phyloP scores from a whole-genome alignment of 2,329 filamentous ascomycete species.

The Trichoderma lentiforme region DNA sequence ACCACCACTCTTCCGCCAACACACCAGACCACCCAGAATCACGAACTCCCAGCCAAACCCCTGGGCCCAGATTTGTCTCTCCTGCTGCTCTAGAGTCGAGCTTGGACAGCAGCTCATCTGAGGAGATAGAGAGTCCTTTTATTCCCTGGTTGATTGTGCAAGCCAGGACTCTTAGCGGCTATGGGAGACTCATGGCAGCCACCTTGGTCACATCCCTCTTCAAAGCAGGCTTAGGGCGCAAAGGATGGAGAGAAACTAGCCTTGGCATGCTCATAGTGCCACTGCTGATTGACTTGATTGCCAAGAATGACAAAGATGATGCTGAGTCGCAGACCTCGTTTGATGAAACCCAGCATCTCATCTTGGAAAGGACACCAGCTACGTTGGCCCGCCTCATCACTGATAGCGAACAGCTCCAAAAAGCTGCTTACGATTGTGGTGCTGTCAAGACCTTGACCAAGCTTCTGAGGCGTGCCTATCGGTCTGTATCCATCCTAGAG shows the following conservation, averaged over 20 bases:
- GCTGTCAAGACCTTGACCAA: slow-evolving; percentile 46
- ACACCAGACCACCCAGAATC: slow-evolving; percentile 28
- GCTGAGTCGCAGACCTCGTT: slow-evolving; percentile 37
- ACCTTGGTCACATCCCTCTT: slow-evolving; percentile 67
- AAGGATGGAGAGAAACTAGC: slow-evolving; percentile 56
- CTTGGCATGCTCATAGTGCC: slow-evolving; percentile 68
- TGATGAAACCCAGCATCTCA: slow-evolving; percentile 33
- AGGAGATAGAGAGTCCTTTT: slow-evolving; percentile 66
- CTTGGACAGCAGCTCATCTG: slow-evolving; percentile 39
- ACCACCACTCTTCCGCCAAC: slow-evolving; percentile 26
- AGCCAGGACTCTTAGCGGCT: slow-evolving; percentile 54
- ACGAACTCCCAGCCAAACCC: slow-evolving; percentile 29
- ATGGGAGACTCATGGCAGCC: slow-evolving; percentile 64
- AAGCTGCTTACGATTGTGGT: slow-evolving; percentile 68
- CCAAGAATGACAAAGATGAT: slow-evolving; percentile 44
- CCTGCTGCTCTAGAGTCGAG: slow-evolving; percentile 33
- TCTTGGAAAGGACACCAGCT: slow-evolving; percentile 69
- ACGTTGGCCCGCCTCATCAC: slow-evolving; percentile 75
- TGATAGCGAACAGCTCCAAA: slow-evolving; percentile 76
- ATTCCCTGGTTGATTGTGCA: slow-evolving; percentile 70
- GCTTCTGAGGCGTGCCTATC: slow-evolving; percentile 51
- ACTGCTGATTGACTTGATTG: slow-evolving; percentile 62
- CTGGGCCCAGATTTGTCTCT: slow-evolving; percentile 29
- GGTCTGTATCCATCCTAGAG: slow-evolving; percentile 36
- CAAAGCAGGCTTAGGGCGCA: slow-evolving; percentile 63